Base-by-base conservation (phyloP, 352 stramenopile species). In the Plasmopara halstedii region DNA sequence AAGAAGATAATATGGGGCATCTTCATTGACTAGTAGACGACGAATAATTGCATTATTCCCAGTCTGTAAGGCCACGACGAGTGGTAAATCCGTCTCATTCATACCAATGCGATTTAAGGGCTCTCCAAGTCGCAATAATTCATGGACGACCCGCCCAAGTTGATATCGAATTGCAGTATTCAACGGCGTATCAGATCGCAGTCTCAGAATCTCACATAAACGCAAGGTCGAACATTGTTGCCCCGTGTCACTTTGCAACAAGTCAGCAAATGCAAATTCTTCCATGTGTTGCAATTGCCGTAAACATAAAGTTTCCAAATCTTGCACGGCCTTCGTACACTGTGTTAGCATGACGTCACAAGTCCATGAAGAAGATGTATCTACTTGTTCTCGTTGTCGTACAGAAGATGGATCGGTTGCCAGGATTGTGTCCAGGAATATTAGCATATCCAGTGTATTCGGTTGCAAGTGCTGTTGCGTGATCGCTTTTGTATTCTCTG, bases 151-250 rank as follows among this genome's bases (percentile, higher is more conserved):
- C 6, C 77, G 78, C 4, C 70, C 71, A 17, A 90, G 57, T 21
- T 93, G 74, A 42, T 89, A 89, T n/a, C 79, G 70, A 18, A 93
- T 73, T 3, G 82, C 78, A 1, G 84, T 70, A 41, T 87, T 74
- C 3, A 93, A 51, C 6, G 82, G 78, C 0, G 68, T 70, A 31
- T 71, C 58, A 0, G 79, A 88, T 15, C 82, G 67, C 42, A 80
- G 50, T 13, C 54, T 62, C 25, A 90, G 35, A 19, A 93, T 66
- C n/a, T 67, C 65, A 19, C 73, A 83, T 7, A 93, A 50, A 10
- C 75, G 56, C 31, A 76, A 59, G 0, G 82, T 93, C 0, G 79
- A 85, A 32, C 78, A 93, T 11, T 70, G 58, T 31, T 69, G 65
- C 0, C 75, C 79, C 3, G 62, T 75, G 4, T 87, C 75, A n/a